Base-by-base conservation (phyloP, 768 basidiomycete genomes). In the Hericium alpestre region DNA sequence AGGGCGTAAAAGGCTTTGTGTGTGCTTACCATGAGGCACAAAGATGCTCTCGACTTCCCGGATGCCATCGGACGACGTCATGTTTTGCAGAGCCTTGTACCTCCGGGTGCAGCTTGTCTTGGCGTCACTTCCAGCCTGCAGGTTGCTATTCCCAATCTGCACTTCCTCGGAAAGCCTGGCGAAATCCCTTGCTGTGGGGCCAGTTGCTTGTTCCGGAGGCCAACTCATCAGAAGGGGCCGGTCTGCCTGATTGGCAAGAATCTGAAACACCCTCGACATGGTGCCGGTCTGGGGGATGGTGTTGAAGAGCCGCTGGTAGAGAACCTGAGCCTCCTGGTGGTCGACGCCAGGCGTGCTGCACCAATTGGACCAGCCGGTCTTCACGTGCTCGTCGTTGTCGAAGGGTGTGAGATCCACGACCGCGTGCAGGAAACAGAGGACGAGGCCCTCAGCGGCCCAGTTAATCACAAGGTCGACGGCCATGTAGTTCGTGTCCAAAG, bases 401-500 rank as follows among this genome's bases (percentile, higher is more conserved):
- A 76, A 76, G 53, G 79, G 75, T 13, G 69, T 76, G 57, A 88
- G 77, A 76, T 92, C 89, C 58, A 81, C 80, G 37, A 82, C 82
- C 43, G 90, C 90, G 65, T 93, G 90, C 51, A 92, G 81, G 74
- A 93, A 93, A 69, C 90, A 92, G 38, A 93, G 76, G 58, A 92
- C 87, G 66, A 93, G 81, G 57, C 83, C 86, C 59, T 92, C 87
- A 15, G 88, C 87, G 52, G 88, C 90, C 82, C 84, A 88, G 70
- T 91, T 93, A 66, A 91, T 87, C 65, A 92, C 90, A 65, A 93
- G 83, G 71, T 93, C 90, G 58, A 89, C 86, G 5, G 84, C 84
- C 81, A 92, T 85, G 69, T 91, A 93, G 66, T 90, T 73, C 27
- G 73, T 70, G 73, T 93, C 88, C 16, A 83, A 65, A 11, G 80